Evolutionary conservation across 495 filamentous ascomycete species (phyloP).

Genomic region (Aspergillus leporis): DNA sequence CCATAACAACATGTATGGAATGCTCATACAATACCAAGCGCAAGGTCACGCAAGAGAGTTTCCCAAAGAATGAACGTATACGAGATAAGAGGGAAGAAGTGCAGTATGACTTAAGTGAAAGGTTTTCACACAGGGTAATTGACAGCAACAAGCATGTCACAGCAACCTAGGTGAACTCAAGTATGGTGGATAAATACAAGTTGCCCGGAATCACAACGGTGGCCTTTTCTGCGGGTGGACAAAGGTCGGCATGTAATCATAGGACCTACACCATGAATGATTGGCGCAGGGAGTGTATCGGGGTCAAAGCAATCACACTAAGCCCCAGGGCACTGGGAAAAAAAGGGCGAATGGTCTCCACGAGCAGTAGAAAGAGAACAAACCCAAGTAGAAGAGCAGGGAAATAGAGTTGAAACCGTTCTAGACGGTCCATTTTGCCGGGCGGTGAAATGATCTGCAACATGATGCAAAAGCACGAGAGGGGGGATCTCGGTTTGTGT

Average conservation of each 20-base stretch:
- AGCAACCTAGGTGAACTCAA: neutral
- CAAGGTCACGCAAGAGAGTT: neutral
- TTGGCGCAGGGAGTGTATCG: neutral
- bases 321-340: neutral
- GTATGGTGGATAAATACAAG: neutral
- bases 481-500: neutral
- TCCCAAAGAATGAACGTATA: neutral
- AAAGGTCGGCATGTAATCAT: neutral
- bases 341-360: neutral
- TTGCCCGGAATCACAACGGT: constrained; percentile 6
- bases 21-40: neutral
- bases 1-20: neutral
- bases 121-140: neutral
- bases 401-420: neutral
- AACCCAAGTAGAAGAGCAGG: neutral
- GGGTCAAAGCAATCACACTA: neutral
- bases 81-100: neutral
- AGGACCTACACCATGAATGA: neutral
- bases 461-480: neutral
- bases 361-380: neutral
- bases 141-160: neutral
- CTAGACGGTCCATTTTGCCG: constrained; percentile 21
- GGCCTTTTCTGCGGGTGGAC: constrained; percentile 12
- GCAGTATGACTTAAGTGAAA: neutral
- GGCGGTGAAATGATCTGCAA: constrained; percentile 24